phyloP scores from a whole-genome alignment of 2,329 filamentous ascomycete species.

The Ceratocystis albifundus region DNA sequence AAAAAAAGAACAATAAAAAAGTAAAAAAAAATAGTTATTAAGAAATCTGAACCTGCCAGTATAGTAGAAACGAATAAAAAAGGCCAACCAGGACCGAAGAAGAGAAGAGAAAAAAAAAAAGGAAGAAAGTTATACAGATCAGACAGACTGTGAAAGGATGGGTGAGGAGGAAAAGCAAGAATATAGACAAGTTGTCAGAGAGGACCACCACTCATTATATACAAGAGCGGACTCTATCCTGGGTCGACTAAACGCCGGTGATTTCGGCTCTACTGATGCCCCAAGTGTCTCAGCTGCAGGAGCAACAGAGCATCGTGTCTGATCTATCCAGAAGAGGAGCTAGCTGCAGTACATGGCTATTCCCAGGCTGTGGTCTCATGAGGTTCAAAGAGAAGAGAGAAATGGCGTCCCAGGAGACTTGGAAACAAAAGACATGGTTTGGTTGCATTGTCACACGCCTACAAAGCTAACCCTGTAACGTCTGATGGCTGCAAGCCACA shows the following conservation, averaged over 20 bases:
- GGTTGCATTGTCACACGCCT: neutral
- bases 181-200: neutral
- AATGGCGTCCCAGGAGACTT: neutral
- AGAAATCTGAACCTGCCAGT: constrained; percentile 23
- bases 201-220: constrained; percentile 16
- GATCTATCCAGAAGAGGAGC: neutral
- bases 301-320: neutral
- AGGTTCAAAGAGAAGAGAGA: neutral
- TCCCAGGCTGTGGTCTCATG: neutral
- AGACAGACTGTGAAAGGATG: constrained; percentile 19
- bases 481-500: neutral
- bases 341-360: neutral
- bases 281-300: neutral
- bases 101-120: constrained; percentile 17
- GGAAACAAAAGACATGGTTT: neutral
- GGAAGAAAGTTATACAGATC: neutral
- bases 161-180: constrained; percentile 22
- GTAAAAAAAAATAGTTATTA: constrained; percentile 24
- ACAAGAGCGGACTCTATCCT: neutral
- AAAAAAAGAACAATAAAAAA: constrained; percentile 25
- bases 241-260: neutral
- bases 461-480: neutral
- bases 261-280: neutral
- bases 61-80: constrained; percentile 20
- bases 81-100: constrained; percentile 24